phyloP scores from a whole-genome alignment of 306 rosid species.

The Trifolium fragiferum region DNA sequence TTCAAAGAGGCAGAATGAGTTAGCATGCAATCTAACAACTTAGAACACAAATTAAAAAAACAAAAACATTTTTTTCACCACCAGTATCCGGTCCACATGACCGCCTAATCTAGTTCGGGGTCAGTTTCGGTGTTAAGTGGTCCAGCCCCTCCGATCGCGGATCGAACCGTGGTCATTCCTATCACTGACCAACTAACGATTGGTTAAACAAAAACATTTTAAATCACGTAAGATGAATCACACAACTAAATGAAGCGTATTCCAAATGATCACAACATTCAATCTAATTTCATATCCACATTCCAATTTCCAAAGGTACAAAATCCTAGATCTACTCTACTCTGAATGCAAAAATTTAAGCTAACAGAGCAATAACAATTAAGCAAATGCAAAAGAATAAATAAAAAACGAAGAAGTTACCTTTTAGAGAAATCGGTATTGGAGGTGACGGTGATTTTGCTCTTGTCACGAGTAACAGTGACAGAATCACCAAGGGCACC shows the following conservation, averaged over 20 bases:
- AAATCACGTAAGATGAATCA: background rate
- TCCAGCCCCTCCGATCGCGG: too few relatives aligned
- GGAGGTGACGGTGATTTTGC: constrained; percentile 74
- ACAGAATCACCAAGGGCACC: constrained; percentile 89
- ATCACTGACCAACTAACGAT: too few relatives aligned
- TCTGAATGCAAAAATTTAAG: background rate
- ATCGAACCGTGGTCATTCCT: too few relatives aligned
- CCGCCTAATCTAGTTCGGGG: too few relatives aligned
- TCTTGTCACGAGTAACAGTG: constrained; percentile 71
- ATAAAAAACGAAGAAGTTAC: constrained; percentile 42
- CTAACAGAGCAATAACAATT: background rate
- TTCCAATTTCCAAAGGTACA: background rate
- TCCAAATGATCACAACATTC: background rate
- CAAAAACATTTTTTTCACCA: background rate
- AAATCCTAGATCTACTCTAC: constrained; percentile 10
- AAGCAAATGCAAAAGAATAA: background rate
- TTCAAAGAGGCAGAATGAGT: background rate
- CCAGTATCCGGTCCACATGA: too few relatives aligned
- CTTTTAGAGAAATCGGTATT: constrained; percentile 80
- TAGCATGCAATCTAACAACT: background rate
- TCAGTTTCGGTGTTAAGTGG: too few relatives aligned
- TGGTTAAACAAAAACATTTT: background rate
- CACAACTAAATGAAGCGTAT: background rate
- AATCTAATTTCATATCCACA: background rate
- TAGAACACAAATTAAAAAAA: background rate